Conservation (phyloP, 176 grass and related monocot genomes). For the Phoenix roebelenii region DNA sequence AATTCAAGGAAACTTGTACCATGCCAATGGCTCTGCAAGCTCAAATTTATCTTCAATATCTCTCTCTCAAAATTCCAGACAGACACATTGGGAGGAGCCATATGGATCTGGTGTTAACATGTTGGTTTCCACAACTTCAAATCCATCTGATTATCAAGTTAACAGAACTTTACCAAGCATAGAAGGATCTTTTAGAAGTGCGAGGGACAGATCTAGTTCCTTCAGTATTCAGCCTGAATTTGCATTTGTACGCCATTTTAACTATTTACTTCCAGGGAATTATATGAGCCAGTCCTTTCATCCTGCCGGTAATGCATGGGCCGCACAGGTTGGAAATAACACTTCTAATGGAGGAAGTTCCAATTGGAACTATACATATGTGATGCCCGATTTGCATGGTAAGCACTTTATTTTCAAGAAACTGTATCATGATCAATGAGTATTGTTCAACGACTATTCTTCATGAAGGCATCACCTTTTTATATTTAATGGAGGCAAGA, state of each 20-base stretch:
- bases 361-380: conserved; percentile 30
- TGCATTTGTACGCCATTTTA: conserved; percentile 27
- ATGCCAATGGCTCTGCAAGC: conserved; percentile 35
- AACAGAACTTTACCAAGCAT: conserved; percentile 23
- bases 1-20: conserved; percentile 24
- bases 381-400: conserved; percentile 32
- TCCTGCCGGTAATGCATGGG: conserved; percentile 35
- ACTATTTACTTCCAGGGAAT: conserved; percentile 28
- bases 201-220: conserved; percentile 12
- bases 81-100: conserved; percentile 29
- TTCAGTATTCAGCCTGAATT: conserved; percentile 20
- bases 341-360: conserved; percentile 27
- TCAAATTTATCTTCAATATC: conserved; percentile 43
- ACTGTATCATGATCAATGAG: no score
- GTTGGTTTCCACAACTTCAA: conserved; percentile 24
- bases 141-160: conserved; percentile 37
- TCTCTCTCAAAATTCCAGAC: conserved; percentile 26
- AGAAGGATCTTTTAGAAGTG: conserved; percentile 38
- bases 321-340: conserved; percentile 34
- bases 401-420: conserved; percentile 3
- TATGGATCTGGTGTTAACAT: conserved; percentile 27
- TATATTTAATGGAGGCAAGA: no score
- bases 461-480: no score
- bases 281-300: conserved; percentile 27
- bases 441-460: no score